These are phyloP conservation scores for Syzygium grande DNA, from an alignment of 345 rosid genomes.

Conservation along the genomic window DNA sequence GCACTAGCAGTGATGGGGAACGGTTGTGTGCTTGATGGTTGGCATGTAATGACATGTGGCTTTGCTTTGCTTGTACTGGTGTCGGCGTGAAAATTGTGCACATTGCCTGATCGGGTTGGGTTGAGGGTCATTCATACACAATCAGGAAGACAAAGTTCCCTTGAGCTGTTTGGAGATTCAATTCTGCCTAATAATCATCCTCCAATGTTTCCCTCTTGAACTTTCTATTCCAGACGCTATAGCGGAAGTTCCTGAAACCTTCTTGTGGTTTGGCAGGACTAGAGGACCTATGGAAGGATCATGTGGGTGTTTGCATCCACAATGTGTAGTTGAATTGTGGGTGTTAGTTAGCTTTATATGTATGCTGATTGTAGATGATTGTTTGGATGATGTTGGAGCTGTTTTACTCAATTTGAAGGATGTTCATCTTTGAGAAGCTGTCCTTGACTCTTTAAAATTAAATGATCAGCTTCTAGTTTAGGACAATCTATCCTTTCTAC, in stretches of 20 bases:
- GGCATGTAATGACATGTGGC: neutral
- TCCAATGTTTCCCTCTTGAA: neutral
- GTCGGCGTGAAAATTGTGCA: neutral
- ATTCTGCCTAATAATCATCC: neutral
- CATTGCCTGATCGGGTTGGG: neutral
- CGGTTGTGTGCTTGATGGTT: neutral
- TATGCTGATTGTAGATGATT: neutral
- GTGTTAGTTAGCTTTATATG: neutral
- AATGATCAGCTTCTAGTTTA: neutral
- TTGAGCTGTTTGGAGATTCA: neutral
- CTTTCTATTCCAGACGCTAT: neutral
- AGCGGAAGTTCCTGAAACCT: neutral
- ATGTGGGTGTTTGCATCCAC: neutral
- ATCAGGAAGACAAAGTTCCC: neutral
- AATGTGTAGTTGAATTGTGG: neutral
- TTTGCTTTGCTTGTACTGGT: neutral
- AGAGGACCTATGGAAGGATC: neutral
- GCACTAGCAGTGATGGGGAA: neutral
- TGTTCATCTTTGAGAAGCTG: neutral
- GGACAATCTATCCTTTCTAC: neutral
- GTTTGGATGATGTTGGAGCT: neutral
- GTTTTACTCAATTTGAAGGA: neutral
- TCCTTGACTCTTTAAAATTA: neutral
- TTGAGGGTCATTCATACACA: neutral
- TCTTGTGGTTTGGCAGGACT: neutral